Percentiles rank a stretch among this genome's conserved stretches.
These are phyloP conservation scores for Boletus sensibilis DNA, from an alignment of 768 basidiomycete species.

Conservation along the genomic window DNA sequence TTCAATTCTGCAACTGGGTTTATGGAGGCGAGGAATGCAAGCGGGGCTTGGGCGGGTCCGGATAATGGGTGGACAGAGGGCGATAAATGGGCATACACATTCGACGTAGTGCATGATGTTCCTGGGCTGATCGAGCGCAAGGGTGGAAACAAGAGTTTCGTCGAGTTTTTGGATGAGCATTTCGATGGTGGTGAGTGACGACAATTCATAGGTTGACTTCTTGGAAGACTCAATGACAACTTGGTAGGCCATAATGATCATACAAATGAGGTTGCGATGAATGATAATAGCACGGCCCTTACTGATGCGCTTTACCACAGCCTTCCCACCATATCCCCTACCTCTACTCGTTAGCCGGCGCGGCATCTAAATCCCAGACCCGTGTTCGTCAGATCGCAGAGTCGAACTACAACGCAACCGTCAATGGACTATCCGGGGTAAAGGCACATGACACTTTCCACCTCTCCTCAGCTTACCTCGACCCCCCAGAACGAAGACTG, in stretches of 20 bases:
- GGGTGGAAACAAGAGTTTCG: slow-evolving; percentile 66
- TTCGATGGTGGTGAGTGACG: slow-evolving; percentile 43
- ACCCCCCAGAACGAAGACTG: slow-evolving; percentile 75
- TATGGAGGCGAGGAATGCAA: slow-evolving; percentile 74
- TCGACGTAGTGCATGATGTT: slow-evolving; percentile 73
- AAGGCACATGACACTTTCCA: slow-evolving; percentile 12
- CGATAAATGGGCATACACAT: slow-evolving; percentile 74
- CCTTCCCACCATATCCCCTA: slow-evolving; percentile 88
- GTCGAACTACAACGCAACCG: slow-evolving; percentile 63
- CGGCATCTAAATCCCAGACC: slow-evolving; percentile 68
- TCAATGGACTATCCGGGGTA: slow-evolving; percentile 72
- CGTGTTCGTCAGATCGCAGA: slow-evolving; percentile 66
- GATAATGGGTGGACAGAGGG: slow-evolving; percentile 83
- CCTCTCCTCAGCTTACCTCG: background rate
- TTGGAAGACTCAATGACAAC: slow-evolving; percentile 5
- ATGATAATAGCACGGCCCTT: background rate
- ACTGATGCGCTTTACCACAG: slow-evolving; percentile 35
- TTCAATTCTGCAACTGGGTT: slow-evolving; percentile 70
- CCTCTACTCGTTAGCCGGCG: slow-evolving; percentile 70
- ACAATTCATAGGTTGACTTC: background rate
- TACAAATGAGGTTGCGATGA: slow-evolving; percentile 58
- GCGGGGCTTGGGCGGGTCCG: slow-evolving; percentile 71
- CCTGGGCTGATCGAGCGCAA: slow-evolving; percentile 57
- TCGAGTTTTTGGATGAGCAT: slow-evolving; percentile 62
- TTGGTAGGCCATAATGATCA: slow-evolving; percentile 72